These are phyloP conservation scores for Candolleomyces efflorescens DNA, from an alignment of 768 basidiomycete genomes.

Conservation along the genomic window DNA sequence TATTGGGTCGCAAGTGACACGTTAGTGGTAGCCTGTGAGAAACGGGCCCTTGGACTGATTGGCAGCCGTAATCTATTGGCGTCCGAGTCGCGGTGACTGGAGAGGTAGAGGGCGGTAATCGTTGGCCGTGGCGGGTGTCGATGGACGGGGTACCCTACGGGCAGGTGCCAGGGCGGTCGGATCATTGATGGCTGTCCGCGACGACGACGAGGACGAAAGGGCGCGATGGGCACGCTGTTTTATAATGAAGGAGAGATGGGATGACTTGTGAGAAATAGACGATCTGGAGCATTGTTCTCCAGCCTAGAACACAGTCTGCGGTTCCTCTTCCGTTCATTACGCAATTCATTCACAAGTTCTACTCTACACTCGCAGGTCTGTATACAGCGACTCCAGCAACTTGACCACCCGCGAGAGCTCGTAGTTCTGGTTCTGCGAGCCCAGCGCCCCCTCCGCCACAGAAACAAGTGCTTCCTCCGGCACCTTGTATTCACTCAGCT, in stretches of 20 bases:
- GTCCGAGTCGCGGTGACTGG: neutral
- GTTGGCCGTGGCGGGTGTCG: neutral
- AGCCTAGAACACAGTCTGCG: slow-evolving; percentile 5
- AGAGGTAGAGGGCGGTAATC: neutral
- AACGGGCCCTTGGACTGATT: neutral
- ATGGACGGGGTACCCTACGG: neutral
- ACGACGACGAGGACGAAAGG: neutral
- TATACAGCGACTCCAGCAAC: slow-evolving; percentile 42
- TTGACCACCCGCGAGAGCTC: slow-evolving; percentile 36
- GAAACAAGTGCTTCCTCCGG: slow-evolving; percentile 49
- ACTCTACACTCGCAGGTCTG: neutral
- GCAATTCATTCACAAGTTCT: neutral
- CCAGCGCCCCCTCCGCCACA: slow-evolving; percentile 49
- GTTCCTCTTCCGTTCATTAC: slow-evolving; percentile 3
- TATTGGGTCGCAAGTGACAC: slow-evolving; percentile 9
- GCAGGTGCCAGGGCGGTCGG: neutral
- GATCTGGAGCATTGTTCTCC: neutral
- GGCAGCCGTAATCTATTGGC: neutral
- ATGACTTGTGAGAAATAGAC: neutral
- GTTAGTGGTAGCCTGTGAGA: slow-evolving; percentile 8
- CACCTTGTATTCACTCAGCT: slow-evolving; percentile 58
- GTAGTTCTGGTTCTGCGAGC: slow-evolving; percentile 34
- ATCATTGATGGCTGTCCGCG: slow-evolving; percentile 1
- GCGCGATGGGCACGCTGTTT: neutral
- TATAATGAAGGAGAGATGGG: neutral